Conservation (phyloP, 2,329 filamentous ascomycete species). For the Penicillium aurantiogriseum region DNA sequence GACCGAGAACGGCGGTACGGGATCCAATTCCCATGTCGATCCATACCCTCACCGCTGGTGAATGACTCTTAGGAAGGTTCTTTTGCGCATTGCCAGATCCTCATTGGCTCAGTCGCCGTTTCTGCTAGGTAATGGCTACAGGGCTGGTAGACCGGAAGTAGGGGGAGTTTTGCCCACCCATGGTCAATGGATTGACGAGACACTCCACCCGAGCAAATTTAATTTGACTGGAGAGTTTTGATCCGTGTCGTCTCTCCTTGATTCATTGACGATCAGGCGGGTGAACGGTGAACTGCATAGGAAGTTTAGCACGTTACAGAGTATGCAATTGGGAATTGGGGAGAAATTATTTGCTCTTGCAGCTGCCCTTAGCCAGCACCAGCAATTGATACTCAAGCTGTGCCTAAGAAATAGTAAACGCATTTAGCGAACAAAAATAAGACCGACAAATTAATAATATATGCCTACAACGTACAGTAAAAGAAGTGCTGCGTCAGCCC, state of each 20-base stretch:
- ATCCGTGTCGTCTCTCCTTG: background rate
- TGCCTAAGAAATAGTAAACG: background rate
- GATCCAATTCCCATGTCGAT: constrained; percentile 15
- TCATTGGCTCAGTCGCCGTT: constrained; percentile 19
- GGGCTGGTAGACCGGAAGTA: constrained; percentile 4
- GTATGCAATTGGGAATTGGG: background rate
- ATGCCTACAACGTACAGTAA: no score
- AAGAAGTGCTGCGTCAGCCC: constrained; percentile 18
- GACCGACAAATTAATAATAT: background rate
- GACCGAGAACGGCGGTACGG: constrained; percentile 14
- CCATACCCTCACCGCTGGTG: constrained; percentile 19
- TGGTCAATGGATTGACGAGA: constrained; percentile 15
- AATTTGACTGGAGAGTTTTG: constrained; percentile 2
- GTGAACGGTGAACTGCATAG: background rate
- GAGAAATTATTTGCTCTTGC: background rate
- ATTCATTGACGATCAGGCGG: constrained; percentile 6
- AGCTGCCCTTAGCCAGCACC: background rate
- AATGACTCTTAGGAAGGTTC: constrained; percentile 5
- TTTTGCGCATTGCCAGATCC: background rate
- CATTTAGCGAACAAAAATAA: constrained; percentile 3
- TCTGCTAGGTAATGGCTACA: constrained; percentile 23
- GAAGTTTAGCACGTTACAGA: background rate
- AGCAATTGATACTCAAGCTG: background rate
- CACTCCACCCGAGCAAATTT: constrained; percentile 8
- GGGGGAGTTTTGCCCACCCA: constrained; percentile 14